These are phyloP conservation scores for Candida insectalens DNA, from an alignment of 805 yeast species.

Conservation along the genomic window DNA sequence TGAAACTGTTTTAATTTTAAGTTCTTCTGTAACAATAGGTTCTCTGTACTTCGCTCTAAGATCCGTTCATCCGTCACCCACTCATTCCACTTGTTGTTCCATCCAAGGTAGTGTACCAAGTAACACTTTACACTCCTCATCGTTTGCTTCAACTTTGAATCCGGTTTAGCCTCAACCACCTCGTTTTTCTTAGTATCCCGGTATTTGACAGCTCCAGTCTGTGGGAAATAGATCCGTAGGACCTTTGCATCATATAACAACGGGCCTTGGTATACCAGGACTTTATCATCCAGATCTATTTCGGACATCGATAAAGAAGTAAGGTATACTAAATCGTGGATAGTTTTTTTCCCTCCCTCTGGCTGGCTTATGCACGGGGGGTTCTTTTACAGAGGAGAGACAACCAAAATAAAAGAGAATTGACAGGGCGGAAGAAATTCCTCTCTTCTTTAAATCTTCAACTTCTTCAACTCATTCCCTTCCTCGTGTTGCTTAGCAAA, in stretches of 20 bases:
- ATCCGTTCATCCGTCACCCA: constrained; percentile 76
- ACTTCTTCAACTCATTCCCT: too few species aligned
- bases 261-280: constrained; percentile 87
- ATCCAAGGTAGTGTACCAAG: constrained; percentile 84
- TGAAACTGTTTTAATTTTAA: too few species aligned
- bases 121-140: constrained; percentile 25
- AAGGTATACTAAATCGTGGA: too few species aligned
- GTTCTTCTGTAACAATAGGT: constrained; percentile 51
- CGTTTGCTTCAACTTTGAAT: constrained; percentile 13
- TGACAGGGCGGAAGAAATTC: too few species aligned
- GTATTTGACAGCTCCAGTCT: constrained; percentile 27
- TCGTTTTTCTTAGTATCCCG: constrained; percentile 27
- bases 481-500: too few species aligned
- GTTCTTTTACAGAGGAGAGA: too few species aligned
- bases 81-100: constrained; percentile 96
- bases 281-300: constrained; percentile 25
- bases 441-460: too few species aligned
- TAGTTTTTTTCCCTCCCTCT: too few species aligned
- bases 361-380: too few species aligned
- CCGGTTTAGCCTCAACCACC: constrained; percentile 19
- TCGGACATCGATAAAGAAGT: too few species aligned
- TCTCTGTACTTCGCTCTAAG: constrained; percentile 59
- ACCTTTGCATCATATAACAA: constrained; percentile 83
- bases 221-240: constrained; percentile 50
- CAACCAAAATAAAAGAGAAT: too few species aligned